These are phyloP conservation scores for Diaporthe sp. DNA, from an alignment of 2,329 filamentous ascomycete genomes.

Conservation along the genomic window DNA sequence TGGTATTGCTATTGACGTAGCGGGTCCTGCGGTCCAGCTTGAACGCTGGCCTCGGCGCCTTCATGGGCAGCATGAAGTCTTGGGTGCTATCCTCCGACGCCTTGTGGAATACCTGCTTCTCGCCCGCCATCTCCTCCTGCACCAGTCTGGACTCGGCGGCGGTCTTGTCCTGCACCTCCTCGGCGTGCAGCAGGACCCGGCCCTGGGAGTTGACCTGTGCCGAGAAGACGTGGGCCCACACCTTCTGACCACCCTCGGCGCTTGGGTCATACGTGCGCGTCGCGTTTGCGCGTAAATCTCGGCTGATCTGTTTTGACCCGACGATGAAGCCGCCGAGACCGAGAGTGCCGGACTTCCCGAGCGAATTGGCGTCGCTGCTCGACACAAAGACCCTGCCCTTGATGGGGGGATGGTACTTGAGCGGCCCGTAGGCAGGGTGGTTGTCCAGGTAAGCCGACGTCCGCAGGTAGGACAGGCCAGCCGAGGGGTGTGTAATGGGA, in stretches of 20 bases:
- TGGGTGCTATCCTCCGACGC: slow-evolving; percentile 41
- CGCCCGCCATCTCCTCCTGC: slow-evolving; percentile 60
- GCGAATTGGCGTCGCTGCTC: not conserved
- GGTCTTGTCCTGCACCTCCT: slow-evolving; percentile 50
- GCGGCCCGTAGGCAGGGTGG: slow-evolving; percentile 73
- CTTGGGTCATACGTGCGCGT: slow-evolving; percentile 60
- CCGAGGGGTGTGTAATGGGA: slow-evolving; percentile 73
- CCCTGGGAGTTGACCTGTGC: slow-evolving; percentile 66
- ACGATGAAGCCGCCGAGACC: slow-evolving; percentile 70
- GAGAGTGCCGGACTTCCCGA: slow-evolving; percentile 55
- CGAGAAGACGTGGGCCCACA: slow-evolving; percentile 61
- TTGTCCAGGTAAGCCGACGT: slow-evolving; percentile 69
- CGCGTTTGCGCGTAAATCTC: not conserved
- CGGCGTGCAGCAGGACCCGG: slow-evolving; percentile 61
- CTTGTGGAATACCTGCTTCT: slow-evolving; percentile 52
- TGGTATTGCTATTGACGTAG: not conserved
- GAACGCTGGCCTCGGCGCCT: not conserved
- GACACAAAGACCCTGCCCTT: slow-evolving; percentile 59
- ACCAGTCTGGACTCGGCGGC: slow-evolving; percentile 57
- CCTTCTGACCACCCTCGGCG: slow-evolving; percentile 67
- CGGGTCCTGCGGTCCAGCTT: not conserved
- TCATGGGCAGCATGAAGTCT: slow-evolving; percentile 48
- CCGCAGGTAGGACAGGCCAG: slow-evolving; percentile 73
- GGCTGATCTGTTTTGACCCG: slow-evolving; percentile 49
- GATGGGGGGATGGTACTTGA: slow-evolving; percentile 63